A percentile compares a stretch with the other conserved stretches of the same genome.
These are phyloP conservation scores for Pistacia integerrima DNA, from an alignment of 345 rosid genomes.

Conservation along the genomic window DNA sequence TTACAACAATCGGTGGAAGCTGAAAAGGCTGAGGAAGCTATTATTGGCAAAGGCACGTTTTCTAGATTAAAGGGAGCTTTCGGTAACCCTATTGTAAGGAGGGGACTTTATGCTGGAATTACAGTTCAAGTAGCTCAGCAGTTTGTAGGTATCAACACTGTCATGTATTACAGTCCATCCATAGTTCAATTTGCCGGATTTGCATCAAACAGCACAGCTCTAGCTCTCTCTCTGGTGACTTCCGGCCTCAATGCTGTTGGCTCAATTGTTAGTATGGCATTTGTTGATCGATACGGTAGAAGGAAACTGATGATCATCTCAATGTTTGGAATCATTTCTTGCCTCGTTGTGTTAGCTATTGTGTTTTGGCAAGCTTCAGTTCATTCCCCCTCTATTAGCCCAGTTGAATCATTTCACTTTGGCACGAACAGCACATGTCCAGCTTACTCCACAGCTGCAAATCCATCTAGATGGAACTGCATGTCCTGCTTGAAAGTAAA, in stretches of 20 bases:
- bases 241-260: constrained; percentile 82
- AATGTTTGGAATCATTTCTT: constrained; percentile 63
- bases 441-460: constrained; percentile 23
- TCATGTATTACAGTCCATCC: constrained; percentile 86
- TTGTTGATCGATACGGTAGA: constrained; percentile 81
- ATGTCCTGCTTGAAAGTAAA: constrained; percentile 60
- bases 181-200: constrained; percentile 90
- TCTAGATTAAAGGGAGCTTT: constrained; percentile 75
- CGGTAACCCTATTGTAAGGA: constrained; percentile 43
- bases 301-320: constrained; percentile 78
- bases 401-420: constrained; percentile 36
- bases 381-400: constrained; percentile 51
- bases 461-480: constrained; percentile 59
- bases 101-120: constrained; percentile 81
- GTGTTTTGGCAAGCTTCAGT: constrained; percentile 62
- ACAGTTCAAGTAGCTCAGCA: constrained; percentile 92
- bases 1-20: constrained; percentile 51
- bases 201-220: constrained; percentile 75
- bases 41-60: constrained; percentile 41
- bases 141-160: constrained; percentile 87
- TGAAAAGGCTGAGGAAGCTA: constrained; percentile 59
- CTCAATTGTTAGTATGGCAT: constrained; percentile 71
- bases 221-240: constrained; percentile 84
- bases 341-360: constrained; percentile 48
- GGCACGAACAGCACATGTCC: constrained; percentile 69